Evolutionary conservation across 305 asterid genomes (phyloP), one percentile per base, ranked within the genome.

Genomic region (Fraxinus baroniana): DNA sequence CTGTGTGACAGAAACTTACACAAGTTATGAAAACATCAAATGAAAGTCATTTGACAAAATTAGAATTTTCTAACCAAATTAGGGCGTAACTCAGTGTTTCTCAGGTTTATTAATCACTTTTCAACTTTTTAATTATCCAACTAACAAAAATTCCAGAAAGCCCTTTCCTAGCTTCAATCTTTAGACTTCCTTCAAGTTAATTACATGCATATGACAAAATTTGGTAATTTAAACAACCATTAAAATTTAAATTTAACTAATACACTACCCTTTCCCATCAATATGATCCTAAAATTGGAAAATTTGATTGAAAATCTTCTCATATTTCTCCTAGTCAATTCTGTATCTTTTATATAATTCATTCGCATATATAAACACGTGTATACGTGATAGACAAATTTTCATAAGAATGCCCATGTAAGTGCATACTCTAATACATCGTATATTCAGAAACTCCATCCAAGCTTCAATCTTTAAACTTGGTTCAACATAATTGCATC

Each of bases 1-100:
- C 98, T 94, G 92, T 82, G 75, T 26, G 24, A 74, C 86, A 44
- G 81, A 52, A 36, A 79, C 44, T 28, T 17, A 52, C 12, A 77
- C 1, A 22, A 37, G 4, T 6, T 1, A 39, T 10, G 1, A 62
- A 35, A 37, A 49, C 52, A 13, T 0, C 15, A 15, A 26, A 3
- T 78, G 6, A 52, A 49, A 2, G 71, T 52, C 44, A 41, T 68
- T 26, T 7, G 7, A 86, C 35, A 66, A 33, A 66, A 12, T 66
- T 22, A 66, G 3, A 0, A 12, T 66, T 22, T 62, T 24, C n/a
- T 10, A 26, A 66, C 44, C 41, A 77, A 76, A 26, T 49, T 41
- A 64, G 39, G 39, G 7, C 1, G 30, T 30, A 73, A 74, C 30
- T 74, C 52, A 8, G 26, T 13, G 20, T 20, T 35, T 39, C 57